These are phyloP conservation scores for Dactylellina haptotyla DNA, from an alignment of 2,329 filamentous ascomycete genomes.

Conservation along the genomic window DNA sequence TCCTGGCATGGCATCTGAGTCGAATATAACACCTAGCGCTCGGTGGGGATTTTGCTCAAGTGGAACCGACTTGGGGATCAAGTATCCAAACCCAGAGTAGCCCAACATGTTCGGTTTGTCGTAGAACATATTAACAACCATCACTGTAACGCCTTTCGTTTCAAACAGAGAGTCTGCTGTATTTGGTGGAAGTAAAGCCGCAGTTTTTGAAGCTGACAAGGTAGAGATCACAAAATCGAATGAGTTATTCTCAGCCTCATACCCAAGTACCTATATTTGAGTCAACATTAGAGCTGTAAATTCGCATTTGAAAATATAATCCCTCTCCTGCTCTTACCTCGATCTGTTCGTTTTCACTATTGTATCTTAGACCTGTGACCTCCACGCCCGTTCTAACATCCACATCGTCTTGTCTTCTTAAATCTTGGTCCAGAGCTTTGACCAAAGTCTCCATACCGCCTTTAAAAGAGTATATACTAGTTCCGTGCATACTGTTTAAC, in stretches of 20 bases:
- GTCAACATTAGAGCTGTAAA: conserved; percentile 11
- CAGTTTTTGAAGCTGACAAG: conserved; percentile 29
- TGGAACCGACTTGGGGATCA: conserved; percentile 80
- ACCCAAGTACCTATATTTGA: conserved; percentile 44
- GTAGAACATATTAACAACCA: conserved; percentile 93
- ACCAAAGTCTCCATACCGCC: conserved; percentile 73
- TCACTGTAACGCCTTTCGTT: conserved; percentile 78
- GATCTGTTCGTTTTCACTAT: conserved; percentile 61
- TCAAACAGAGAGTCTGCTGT: conserved; percentile 64
- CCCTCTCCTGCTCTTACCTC: conserved; percentile 64
- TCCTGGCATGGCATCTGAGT: conserved; percentile 71
- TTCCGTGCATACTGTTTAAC: conserved; percentile 56
- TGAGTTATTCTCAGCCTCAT: conserved; percentile 26
- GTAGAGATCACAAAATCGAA: conserved; percentile 51
- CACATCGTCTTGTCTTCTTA: conserved; percentile 70
- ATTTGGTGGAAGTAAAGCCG: conserved; percentile 13
- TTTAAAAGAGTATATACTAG: conserved; percentile 65
- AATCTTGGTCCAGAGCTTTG: conserved; percentile 66
- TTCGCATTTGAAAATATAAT: conserved; percentile 10
- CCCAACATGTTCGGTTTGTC: conserved; percentile 72
- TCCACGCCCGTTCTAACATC: conserved; percentile 66
- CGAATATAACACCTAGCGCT: conserved; percentile 91
- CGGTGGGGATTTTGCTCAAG: conserved; percentile 80
- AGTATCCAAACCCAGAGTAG: conserved; percentile 83
- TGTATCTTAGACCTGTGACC: conserved; percentile 65